phyloP scores from a whole-genome alignment of 768 basidiomycete species.

The Mycena rosella region DNA sequence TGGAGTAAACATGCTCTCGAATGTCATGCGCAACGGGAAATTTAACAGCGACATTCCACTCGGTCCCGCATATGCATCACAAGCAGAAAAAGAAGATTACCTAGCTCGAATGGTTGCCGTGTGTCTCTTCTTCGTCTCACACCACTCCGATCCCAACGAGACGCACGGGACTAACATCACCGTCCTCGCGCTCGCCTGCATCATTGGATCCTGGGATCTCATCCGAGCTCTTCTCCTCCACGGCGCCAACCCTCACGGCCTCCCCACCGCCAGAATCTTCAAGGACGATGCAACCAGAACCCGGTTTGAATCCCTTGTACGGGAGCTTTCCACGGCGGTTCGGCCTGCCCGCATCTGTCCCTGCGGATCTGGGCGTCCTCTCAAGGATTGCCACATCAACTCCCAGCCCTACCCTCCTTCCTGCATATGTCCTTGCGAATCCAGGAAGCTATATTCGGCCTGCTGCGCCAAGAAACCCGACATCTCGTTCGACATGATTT shows the following conservation, averaged over 20 bases:
- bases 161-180: neutral
- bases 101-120: neutral
- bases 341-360: slow-evolving; percentile 12
- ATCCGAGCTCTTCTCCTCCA: slow-evolving; percentile 11
- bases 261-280: neutral
- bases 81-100: too few relatives aligned
- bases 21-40: neutral
- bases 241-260: neutral
- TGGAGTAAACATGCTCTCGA: neutral
- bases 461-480: neutral
- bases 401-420: neutral
- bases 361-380: slow-evolving; percentile 3
- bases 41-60: too few relatives aligned
- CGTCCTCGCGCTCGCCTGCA: neutral
- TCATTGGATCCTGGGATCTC: neutral
- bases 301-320: neutral
- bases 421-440: slow-evolving; percentile 1
- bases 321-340: neutral
- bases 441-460: neutral
- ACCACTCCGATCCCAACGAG: slow-evolving; percentile 21
- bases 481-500: neutral
- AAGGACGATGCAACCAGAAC: neutral
- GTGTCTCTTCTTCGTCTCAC: neutral
- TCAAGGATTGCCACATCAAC: neutral
- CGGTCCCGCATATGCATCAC: too few relatives aligned